Evolutionary conservation across 305 asterid species (phyloP).

Genomic region (Ajuga reptans): DNA sequence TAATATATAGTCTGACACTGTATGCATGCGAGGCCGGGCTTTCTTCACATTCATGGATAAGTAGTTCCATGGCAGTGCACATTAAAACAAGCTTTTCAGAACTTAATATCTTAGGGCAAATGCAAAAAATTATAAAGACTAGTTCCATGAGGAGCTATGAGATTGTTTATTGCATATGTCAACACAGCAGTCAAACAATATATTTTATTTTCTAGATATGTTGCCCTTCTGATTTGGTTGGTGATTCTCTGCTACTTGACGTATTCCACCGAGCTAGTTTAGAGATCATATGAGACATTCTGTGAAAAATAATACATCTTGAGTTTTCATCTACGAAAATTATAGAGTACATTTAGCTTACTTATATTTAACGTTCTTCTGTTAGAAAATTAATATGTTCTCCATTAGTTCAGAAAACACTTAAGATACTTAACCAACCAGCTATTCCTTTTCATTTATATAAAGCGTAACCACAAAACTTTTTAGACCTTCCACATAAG

Average conservation of each 20-base stretch:
- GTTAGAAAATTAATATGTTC: neutral
- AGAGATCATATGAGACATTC: neutral
- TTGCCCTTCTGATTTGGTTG: conserved; percentile 3
- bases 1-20: neutral
- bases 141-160: conserved; percentile 6
- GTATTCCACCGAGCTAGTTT: neutral
- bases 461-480: conserved; percentile 8
- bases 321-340: conserved; percentile 5
- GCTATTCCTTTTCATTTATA: neutral
- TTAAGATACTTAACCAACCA: neutral
- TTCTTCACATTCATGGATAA: neutral
- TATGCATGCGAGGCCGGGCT: neutral
- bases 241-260: conserved; percentile 2
- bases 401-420: neutral
- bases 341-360: neutral
- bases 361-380: neutral
- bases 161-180: neutral
- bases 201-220: neutral
- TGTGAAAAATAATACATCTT: neutral
- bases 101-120: neutral
- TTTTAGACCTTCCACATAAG: neutral
- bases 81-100: neutral
- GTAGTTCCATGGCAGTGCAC: neutral
- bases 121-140: neutral
- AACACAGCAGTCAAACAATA: conserved; percentile 3